Conservation (phyloP, 1,284 basidiomycete species). For the Tilletia horrida region DNA sequence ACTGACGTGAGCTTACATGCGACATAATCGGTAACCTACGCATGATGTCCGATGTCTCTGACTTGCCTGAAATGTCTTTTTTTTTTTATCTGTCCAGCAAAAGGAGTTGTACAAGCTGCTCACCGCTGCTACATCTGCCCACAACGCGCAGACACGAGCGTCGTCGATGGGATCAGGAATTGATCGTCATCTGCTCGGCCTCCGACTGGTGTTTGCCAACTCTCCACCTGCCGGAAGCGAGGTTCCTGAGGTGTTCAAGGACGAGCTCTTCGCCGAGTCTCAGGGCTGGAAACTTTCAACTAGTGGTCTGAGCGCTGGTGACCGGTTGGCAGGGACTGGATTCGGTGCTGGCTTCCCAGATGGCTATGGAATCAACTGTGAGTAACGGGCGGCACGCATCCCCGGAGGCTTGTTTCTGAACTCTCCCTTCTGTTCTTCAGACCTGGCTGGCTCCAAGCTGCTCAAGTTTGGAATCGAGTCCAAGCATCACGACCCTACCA, state of each 20-base stretch:
- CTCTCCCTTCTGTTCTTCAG: conserved; percentile 57
- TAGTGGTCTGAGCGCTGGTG: conserved; percentile 80
- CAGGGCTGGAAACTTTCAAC: conserved; percentile 88
- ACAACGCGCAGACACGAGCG: conserved; percentile 72
- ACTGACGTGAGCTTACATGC: conserved; percentile 57
- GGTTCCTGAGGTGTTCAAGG: conserved; percentile 55
- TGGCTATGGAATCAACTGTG: conserved; percentile 41
- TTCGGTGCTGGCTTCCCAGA: conserved; percentile 57
- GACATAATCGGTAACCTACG: not conserved
- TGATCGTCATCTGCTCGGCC: conserved; percentile 85
- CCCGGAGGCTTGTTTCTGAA: conserved; percentile 12
- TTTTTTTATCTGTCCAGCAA: not conserved
- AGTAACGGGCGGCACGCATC: not conserved
- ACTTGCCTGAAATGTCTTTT: conserved; percentile 29
- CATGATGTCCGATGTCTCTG: not conserved
- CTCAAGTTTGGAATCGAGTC: conserved; percentile 95
- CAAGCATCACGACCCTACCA: conserved; percentile 64
- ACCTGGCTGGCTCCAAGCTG: conserved; percentile 73
- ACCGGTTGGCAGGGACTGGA: conserved; percentile 85
- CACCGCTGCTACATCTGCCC: conserved; percentile 68
- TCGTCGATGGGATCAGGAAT: conserved; percentile 80
- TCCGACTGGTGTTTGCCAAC: conserved; percentile 61
- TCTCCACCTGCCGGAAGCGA: conserved; percentile 45
- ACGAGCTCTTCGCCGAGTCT: conserved; percentile 72
- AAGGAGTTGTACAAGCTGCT: conserved; percentile 62